Evolutionary conservation across 176 grass and related monocot genomes (phyloP), one percentile per base, ranked within the genome.

Genomic region (Eleusine coracana): DNA sequence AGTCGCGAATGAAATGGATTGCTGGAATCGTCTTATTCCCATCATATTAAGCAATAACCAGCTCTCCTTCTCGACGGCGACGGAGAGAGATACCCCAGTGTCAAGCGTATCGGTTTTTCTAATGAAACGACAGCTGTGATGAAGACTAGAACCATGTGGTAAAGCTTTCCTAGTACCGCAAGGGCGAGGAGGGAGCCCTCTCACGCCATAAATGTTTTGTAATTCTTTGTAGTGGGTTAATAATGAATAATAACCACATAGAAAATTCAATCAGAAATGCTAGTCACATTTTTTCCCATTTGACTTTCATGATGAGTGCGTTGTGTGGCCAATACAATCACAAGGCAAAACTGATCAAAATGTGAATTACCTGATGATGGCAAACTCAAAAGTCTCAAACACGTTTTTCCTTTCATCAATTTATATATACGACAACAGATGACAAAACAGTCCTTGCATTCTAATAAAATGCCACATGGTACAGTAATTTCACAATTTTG

Each of bases 161-260:
- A 68, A 79, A 78, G 38, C 58, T 74, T 75, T 74, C 31, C 69
- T 83, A 49, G 60, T 64, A 80, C 75, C 46, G 21, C 7, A 29
- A 73, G 54, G 38, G 68, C 37, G 58, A 31, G 12, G 16, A 45
- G 29, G n/a, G 70, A 72, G 12, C 68, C 36, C 46, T 71, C 44
- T 73, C 45, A 8, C 10, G 18, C 18, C 21, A 58, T 38, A 28
- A 78, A 78, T 39, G 13, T 36, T 5, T 10, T 65, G 28, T 9
- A 7, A 10, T 25, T 18, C 3, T 4, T 29, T 7, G 0, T 25
- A 18, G 25, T 29, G 25, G 29, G 60, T 63, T 29, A 61, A 11
- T 11, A 11, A 25, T 61, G 8, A 60, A 60, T 28, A 12, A 62
- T 14, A 63, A 61, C n/a, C 21, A 61, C 58, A 11, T 2, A 21